Percentiles rank a stretch among this genome's conserved stretches.
Conservation (phyloP, 2,329 filamentous ascomycete species). For the Parascedosporium putredinis region DNA sequence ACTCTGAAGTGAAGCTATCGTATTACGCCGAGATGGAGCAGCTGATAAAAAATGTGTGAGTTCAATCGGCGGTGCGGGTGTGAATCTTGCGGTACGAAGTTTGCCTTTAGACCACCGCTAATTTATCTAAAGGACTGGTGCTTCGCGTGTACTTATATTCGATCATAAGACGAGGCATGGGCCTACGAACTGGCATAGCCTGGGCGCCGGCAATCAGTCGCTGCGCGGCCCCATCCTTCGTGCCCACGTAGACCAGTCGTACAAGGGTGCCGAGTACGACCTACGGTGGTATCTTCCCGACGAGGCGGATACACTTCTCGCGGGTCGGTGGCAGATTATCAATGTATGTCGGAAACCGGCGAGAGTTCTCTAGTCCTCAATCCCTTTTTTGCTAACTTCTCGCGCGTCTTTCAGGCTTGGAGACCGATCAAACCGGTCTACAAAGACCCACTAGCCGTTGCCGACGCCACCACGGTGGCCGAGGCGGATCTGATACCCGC, state of each 20-base stretch:
- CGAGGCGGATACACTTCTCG: conserved; percentile 26
- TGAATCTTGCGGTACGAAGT: too few relatives aligned
- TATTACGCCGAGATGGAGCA: conserved; percentile 67
- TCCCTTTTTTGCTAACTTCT: not conserved
- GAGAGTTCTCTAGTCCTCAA: conserved; percentile 8
- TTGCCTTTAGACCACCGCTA: too few relatives aligned
- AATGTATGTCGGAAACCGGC: conserved; percentile 27
- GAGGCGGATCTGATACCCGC: conserved; percentile 40
- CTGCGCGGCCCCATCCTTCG: conserved; percentile 34
- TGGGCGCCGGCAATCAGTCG: conserved; percentile 49
- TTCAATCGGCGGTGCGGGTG: not conserved
- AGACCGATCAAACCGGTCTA: conserved; percentile 32
- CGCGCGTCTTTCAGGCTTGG: conserved; percentile 18
- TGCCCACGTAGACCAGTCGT: conserved; percentile 43
- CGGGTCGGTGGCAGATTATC: conserved; percentile 39
- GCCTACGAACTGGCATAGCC: conserved; percentile 49
- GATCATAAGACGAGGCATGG: conserved; percentile 59
- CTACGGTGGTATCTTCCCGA: conserved; percentile 31
- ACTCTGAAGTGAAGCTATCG: conserved; percentile 44
- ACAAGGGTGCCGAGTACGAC: conserved; percentile 22
- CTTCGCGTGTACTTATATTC: conserved; percentile 54
- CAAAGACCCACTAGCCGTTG: conserved; percentile 41
- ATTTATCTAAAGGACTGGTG: conserved; percentile 37
- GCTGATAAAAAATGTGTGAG: conserved; percentile 44
- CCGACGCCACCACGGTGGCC: conserved; percentile 36